A percentile compares a stretch with the other conserved stretches of the same genome.
phyloP scores from a whole-genome alignment of 345 rosid species.

The Gossypium anomalum region DNA sequence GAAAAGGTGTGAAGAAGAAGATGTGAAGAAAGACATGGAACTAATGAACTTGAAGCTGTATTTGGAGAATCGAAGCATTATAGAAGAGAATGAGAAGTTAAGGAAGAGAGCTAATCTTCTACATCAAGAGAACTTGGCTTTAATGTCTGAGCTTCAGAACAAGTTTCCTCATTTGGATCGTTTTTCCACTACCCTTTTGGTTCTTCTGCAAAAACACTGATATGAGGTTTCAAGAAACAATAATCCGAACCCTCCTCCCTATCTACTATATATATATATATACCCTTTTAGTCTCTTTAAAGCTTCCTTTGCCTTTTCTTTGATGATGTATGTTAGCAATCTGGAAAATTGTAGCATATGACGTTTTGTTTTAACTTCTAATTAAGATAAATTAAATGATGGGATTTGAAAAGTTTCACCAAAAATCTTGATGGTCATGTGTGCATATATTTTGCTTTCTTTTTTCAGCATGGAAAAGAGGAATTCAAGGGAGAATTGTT shows the following conservation, averaged over 20 bases:
- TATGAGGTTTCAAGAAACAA: background rate
- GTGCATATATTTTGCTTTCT: too few species aligned
- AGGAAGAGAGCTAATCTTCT: conserved; percentile 53
- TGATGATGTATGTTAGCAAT: background rate
- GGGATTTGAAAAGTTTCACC: background rate
- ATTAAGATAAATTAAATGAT: background rate
- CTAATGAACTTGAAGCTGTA: conserved; percentile 56
- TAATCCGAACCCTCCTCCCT: background rate
- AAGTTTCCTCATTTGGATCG: conserved; percentile 35
- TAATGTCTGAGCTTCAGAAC: conserved; percentile 43
- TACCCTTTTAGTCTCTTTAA: background rate
- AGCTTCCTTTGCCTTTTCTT: background rate
- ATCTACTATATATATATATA: background rate
- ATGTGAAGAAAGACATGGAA: conserved; percentile 39
- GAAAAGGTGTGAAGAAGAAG: conserved; percentile 26
- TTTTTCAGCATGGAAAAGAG: too few species aligned
- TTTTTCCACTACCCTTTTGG: conserved; percentile 24
- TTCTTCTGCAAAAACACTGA: conserved; percentile 22
- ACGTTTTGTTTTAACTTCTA: background rate
- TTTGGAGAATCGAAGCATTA: conserved; percentile 51
- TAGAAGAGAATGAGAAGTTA: conserved; percentile 58
- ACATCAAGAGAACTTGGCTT: conserved; percentile 49
- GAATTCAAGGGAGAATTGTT: too few species aligned
- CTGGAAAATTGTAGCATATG: conserved; percentile 5
- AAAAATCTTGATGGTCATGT: too few species aligned